Percentiles rank a stretch among this genome's conserved stretches.
These are phyloP conservation scores for Phytophthora tentaculata DNA, from an alignment of 352 stramenopile species.

Conservation along the genomic window DNA sequence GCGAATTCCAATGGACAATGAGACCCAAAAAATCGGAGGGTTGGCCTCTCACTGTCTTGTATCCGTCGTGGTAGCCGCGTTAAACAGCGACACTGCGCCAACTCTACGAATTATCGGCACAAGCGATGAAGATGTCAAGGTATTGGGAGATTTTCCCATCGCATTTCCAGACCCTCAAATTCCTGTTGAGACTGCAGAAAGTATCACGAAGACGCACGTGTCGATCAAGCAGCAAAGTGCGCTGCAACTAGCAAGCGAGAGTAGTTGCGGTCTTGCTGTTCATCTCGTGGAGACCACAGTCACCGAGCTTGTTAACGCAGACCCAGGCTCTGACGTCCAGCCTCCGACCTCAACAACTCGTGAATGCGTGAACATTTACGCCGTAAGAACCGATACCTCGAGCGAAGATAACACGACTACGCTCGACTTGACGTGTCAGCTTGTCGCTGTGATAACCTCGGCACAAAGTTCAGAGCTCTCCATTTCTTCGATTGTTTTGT, in stretches of 20 bases:
- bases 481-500: conserved; percentile 25
- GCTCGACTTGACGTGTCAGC: conserved; percentile 14
- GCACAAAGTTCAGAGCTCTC: conserved; percentile 8
- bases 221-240: conserved; percentile 21
- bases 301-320: neutral
- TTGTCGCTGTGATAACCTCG: conserved; percentile 17
- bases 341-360: conserved; percentile 6
- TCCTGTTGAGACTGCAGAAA: neutral
- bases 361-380: conserved; percentile 29
- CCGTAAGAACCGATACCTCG: conserved; percentile 3
- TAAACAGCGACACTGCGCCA: conserved; percentile 4
- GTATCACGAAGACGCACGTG: conserved; percentile 6
- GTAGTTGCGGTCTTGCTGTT: conserved; percentile 25
- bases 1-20: conserved; percentile 16
- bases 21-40: conserved; percentile 9
- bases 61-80: conserved; percentile 16
- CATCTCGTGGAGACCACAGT: conserved; percentile 22
- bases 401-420: too few species aligned
- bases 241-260: conserved; percentile 20
- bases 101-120: conserved; percentile 8
- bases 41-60: conserved; percentile 25
- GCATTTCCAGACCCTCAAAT: conserved; percentile 13
- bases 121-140: neutral
- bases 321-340: conserved; percentile 5
- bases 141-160: conserved; percentile 13